Conservation (phyloP, 345 rosid genomes). For the Raphanus sativus region DNA sequence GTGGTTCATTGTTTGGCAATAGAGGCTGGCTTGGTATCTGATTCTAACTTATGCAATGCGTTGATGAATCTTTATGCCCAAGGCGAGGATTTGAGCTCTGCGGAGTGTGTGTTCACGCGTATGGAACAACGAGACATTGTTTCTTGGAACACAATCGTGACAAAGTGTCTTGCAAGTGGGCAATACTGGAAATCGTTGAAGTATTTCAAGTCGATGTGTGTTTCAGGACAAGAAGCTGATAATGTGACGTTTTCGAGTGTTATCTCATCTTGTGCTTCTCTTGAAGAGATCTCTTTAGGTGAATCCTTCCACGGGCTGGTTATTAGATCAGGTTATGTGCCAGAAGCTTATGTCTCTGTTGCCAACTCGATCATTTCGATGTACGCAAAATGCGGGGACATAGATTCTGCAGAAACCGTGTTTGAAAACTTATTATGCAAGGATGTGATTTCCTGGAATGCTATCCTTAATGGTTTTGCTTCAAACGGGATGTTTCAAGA, state of each 20-base stretch:
- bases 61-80: slow-evolving; percentile 60
- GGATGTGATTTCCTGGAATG: background rate
- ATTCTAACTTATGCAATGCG: slow-evolving; percentile 50
- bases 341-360: background rate
- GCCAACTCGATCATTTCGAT: background rate
- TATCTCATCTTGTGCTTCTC: slow-evolving; percentile 51
- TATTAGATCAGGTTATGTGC: background rate
- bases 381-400: background rate
- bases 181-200: slow-evolving; percentile 44
- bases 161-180: slow-evolving; percentile 48
- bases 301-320: slow-evolving; percentile 34
- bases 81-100: slow-evolving; percentile 49
- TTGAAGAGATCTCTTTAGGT: slow-evolving; percentile 43
- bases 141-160: slow-evolving; percentile 65
- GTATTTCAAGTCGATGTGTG: slow-evolving; percentile 45
- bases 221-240: slow-evolving; percentile 42
- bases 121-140: slow-evolving; percentile 48
- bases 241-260: slow-evolving; percentile 49
- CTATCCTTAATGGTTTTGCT: background rate
- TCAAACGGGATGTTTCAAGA: background rate
- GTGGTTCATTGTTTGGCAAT: slow-evolving; percentile 49
- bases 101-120: slow-evolving; percentile 41
- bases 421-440: background rate
- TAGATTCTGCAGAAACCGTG: background rate
- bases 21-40: slow-evolving; percentile 46